Percentiles rank a stretch among this genome's conserved stretches.
Conservation (phyloP, 2,329 filamentous ascomycete genomes). For the Domatiomyces globalis region DNA sequence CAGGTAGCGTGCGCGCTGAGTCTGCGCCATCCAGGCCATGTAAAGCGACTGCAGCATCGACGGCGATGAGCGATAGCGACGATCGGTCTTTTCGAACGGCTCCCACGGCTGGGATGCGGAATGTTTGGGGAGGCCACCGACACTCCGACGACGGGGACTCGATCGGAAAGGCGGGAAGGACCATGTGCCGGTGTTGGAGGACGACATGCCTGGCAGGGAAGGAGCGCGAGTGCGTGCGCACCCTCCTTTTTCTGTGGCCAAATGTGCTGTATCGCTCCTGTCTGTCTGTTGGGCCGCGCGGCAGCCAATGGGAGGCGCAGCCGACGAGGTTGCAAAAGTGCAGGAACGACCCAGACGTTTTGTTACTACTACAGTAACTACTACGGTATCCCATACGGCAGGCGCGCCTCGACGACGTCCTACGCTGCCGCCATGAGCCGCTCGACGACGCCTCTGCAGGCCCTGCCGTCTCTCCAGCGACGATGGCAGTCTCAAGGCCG, state of each 20-base stretch:
- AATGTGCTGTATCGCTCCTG: too few relatives aligned
- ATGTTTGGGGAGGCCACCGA: slow-evolving; percentile 32
- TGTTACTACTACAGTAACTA: too few relatives aligned
- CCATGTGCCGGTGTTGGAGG: slow-evolving; percentile 40
- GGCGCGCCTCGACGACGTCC: neutral
- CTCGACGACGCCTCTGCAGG: neutral
- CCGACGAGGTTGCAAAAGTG: too few relatives aligned
- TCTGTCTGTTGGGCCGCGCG: too few relatives aligned
- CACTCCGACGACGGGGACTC: slow-evolving; percentile 37
- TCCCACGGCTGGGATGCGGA: slow-evolving; percentile 22
- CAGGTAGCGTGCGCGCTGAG: slow-evolving; percentile 45
- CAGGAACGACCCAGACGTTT: too few relatives aligned
- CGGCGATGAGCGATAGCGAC: slow-evolving; percentile 21
- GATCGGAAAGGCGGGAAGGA: slow-evolving; percentile 37
- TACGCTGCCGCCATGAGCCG: neutral
- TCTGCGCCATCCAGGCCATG: slow-evolving; percentile 45
- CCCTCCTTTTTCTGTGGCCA: too few relatives aligned
- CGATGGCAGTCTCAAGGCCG: neutral
- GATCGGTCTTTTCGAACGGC: slow-evolving; percentile 34
- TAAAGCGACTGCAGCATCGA: slow-evolving; percentile 31
- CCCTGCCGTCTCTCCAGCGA: neutral
- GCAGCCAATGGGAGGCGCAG: too few relatives aligned
- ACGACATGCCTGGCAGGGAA: slow-evolving; percentile 33
- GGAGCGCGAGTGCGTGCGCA: neutral
- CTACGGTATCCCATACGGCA: too few relatives aligned